Evolutionary conservation across 2,329 filamentous ascomycete species (phyloP).

Genomic region (Pseudogymnoascus sp.): DNA sequence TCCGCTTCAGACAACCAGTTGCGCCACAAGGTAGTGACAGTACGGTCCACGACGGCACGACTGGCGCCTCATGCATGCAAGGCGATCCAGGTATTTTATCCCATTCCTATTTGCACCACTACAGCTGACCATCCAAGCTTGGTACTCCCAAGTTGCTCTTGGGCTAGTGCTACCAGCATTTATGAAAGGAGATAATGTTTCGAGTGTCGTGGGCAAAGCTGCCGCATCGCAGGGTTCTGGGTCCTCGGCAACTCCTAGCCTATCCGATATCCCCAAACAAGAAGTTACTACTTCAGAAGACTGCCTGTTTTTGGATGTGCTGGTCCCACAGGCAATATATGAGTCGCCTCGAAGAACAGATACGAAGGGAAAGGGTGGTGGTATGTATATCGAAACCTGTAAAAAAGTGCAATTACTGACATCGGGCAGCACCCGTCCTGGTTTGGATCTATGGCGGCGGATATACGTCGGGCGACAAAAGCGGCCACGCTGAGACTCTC

Average conservation of each 20-base stretch:
- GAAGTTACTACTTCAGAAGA: not conserved
- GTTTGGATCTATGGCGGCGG: slow-evolving; percentile 45
- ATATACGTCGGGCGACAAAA: slow-evolving; percentile 35
- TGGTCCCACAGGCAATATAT: slow-evolving; percentile 33
- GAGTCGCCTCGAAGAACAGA: slow-evolving; percentile 12
- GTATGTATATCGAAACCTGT: not conserved
- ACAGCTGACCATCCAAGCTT: not conserved
- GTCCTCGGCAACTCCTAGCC: not conserved
- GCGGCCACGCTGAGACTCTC: slow-evolving; percentile 31
- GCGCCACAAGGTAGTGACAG: slow-evolving; percentile 25
- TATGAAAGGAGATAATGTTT: not conserved
- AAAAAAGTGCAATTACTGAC: not conserved
- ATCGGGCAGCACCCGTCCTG: slow-evolving; percentile 31
- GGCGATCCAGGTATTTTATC: not conserved
- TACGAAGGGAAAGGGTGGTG: not conserved
- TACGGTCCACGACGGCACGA: slow-evolving; percentile 26
- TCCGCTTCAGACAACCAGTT: slow-evolving; percentile 37
- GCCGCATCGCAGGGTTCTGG: not conserved
- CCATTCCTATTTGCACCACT: not conserved
- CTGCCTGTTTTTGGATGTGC: slow-evolving; percentile 36
- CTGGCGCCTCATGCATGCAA: not conserved
- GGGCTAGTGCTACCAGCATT: not conserved
- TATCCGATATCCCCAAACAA: not conserved
- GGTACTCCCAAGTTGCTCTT: not conserved
- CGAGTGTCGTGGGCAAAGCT: not conserved